phyloP scores from a whole-genome alignment of 1,284 basidiomycete species.

The Ceraceosorus guamensis region DNA sequence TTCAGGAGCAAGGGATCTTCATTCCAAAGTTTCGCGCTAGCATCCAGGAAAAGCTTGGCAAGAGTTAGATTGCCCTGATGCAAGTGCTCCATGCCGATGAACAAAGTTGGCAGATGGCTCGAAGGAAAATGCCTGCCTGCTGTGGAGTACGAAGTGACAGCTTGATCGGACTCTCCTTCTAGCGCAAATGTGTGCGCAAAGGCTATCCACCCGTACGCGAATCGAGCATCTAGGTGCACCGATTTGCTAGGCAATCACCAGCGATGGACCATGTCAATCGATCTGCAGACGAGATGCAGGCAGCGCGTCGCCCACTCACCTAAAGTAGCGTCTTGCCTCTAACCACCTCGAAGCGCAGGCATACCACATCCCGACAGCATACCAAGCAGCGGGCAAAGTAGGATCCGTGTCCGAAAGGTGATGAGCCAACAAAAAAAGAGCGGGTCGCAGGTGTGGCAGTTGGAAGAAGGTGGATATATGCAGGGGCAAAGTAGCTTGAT shows the following conservation, averaged over 20 bases:
- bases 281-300: too few relatives aligned
- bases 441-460: slow-evolving; percentile 77
- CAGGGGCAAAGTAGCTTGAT: slow-evolving; percentile 61
- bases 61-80: slow-evolving; percentile 73
- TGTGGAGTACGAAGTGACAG: slow-evolving; percentile 94
- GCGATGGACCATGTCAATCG: slow-evolving; percentile 38
- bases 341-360: slow-evolving; percentile 67
- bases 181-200: slow-evolving; percentile 95
- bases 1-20: slow-evolving; percentile 83
- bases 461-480: slow-evolving; percentile 81
- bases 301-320: background rate
- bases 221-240: slow-evolving; percentile 89
- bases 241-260: slow-evolving; percentile 60
- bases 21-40: slow-evolving; percentile 70
- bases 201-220: slow-evolving; percentile 92
- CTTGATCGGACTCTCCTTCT: slow-evolving; percentile 93
- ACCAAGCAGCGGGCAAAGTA: slow-evolving; percentile 88
- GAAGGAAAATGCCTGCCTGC: slow-evolving; percentile 87
- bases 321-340: slow-evolving; percentile 43
- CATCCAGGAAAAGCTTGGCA: slow-evolving; percentile 78
- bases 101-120: slow-evolving; percentile 85
- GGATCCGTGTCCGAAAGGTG: slow-evolving; percentile 85
- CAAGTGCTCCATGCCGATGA: slow-evolving; percentile 97
- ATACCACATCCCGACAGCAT: slow-evolving; percentile 97
- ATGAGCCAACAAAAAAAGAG: slow-evolving; percentile 89